Evolutionary conservation across 208 protist genomes (phyloP).

Genomic region (Tritrichomonas foetus): DNA sequence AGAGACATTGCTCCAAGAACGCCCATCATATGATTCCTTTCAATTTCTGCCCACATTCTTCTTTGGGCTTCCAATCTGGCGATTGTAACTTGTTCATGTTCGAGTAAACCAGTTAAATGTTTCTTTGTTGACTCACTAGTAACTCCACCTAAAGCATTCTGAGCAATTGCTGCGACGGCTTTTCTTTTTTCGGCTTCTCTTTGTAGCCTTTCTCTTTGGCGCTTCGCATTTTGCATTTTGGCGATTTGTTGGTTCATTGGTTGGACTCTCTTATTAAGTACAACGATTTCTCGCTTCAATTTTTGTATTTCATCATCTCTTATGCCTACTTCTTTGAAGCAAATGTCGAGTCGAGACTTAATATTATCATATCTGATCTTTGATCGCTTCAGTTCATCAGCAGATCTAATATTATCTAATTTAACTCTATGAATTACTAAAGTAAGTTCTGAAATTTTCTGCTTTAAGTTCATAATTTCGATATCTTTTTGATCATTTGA

Average conservation of each 20-base stretch:
- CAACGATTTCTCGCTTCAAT: not conserved
- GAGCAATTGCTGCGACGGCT: not conserved
- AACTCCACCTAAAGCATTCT: not conserved
- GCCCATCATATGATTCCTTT: not conserved
- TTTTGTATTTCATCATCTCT: constrained; percentile 14
- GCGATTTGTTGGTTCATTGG: not conserved
- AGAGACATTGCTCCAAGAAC: not conserved
- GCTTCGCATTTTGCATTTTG: not conserved
- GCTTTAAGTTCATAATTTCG: not conserved
- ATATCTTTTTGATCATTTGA: not conserved
- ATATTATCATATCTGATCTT: not conserved
- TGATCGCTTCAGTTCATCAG: not conserved
- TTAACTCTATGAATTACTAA: not conserved
- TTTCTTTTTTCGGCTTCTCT: not conserved
- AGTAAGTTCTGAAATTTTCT: constrained; percentile 2
- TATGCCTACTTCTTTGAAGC: not conserved
- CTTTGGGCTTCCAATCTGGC: not conserved
- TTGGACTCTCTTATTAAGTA: not conserved
- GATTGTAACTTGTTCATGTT: not conserved
- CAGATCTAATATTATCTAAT: not conserved
- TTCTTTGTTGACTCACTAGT: not conserved
- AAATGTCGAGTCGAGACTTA: not conserved
- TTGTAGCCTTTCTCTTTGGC: not conserved
- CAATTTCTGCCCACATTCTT: constrained; percentile 25
- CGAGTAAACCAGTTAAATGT: not conserved